Evolutionary conservation across 352 stramenopile genomes (phyloP), one percentile per base, ranked within the genome.

Genomic region (Globisporangium uncinulatum): DNA sequence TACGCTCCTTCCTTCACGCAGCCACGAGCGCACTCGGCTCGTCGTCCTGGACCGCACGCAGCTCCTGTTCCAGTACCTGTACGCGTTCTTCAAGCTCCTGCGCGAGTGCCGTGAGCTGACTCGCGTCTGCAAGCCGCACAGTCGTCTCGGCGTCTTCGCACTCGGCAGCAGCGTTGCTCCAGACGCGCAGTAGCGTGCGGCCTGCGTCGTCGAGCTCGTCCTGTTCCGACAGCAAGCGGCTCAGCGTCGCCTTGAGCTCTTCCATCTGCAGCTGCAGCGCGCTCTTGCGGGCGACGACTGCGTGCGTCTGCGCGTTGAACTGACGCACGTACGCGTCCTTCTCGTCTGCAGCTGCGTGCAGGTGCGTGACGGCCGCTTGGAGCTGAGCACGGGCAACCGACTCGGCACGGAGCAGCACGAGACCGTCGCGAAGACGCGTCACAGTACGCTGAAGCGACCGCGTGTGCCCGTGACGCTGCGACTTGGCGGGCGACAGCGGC

Each of bases 71-170:
- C 24, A 84, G 51, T 21, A 62, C 56, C 3, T 60, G 62, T 14
- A 61, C 49, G 15, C 79, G 51, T 2, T 46, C 61, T 48, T 73
- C 65, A n/a, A 66, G 48, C 39, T 58, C 31, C 50, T 56, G 41
- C 21, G 48, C 47, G 13, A 63, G 42, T 0, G 47, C 17, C 36
- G 58, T 55, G 10, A 84, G 43, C 31, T 81, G 74, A 15, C 67
- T 74, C 44, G 69, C 73, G 10, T 76, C 76, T 11, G 76, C 74
- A 2, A 92, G 65, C 31, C 73, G 59, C 54, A 89, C 62, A 15
- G 79, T 92, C 66, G 83, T 89, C 59, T 89, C 75, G 0, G 82
- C 81, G 51, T 92, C 79, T 46, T 89, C 67, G n/a, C 70, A 67
- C 46, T 87, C 79, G 24, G 63, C 54, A 15, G 57, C 51, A 0